These are phyloP conservation scores for Botryobasidium botryosum DNA, from an alignment of 768 basidiomycete species.

Conservation along the genomic window DNA sequence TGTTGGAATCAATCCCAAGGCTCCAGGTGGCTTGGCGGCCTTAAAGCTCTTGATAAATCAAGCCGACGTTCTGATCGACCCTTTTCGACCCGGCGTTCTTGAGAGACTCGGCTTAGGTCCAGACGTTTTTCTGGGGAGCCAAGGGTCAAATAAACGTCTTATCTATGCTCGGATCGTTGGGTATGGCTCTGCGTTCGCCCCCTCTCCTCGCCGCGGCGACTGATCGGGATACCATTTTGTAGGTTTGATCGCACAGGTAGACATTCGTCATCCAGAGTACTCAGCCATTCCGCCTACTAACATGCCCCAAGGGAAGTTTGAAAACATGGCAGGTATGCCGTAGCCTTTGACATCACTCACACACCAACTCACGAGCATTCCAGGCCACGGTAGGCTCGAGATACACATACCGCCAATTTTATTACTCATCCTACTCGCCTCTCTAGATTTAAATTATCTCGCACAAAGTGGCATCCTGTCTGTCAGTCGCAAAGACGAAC, in stretches of 20 bases:
- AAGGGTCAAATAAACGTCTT: slow-evolving; percentile 41
- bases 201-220: no score
- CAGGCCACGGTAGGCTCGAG: no score
- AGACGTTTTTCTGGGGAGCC: slow-evolving; percentile 44
- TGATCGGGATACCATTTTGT: background rate
- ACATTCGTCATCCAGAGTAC: no score
- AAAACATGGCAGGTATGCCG: no score
- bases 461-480: slow-evolving; percentile 62
- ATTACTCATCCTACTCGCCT: no score
- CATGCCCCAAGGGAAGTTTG: no score
- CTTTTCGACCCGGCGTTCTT: slow-evolving; percentile 70
- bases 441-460: slow-evolving; percentile 72
- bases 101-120: slow-evolving; percentile 65
- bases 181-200: slow-evolving; percentile 26
- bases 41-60: slow-evolving; percentile 39
- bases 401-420: no score
- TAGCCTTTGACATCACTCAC: no score
- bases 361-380: no score
- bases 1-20: slow-evolving; percentile 51
- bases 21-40: slow-evolving; percentile 35
- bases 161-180: slow-evolving; percentile 65
- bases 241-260: background rate
- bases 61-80: slow-evolving; percentile 72
- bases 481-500: slow-evolving; percentile 24
- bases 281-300: no score